A percentile compares a stretch with the other conserved stretches of the same genome.
phyloP scores from a whole-genome alignment of 305 asterid species.

The Ruellia speciosa region DNA sequence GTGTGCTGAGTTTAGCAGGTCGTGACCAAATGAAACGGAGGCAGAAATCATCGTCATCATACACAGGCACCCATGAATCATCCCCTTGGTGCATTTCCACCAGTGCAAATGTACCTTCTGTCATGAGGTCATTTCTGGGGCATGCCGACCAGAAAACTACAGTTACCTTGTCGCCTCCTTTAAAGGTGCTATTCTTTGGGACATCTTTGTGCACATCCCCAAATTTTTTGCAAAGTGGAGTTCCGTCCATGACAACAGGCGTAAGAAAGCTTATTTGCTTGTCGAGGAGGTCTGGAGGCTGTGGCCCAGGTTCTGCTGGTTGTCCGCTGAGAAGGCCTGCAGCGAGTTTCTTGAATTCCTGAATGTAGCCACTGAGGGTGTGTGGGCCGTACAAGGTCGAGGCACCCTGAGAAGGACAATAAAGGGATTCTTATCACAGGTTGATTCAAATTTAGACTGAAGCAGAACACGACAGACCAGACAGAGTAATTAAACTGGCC shows the following conservation, averaged over 20 bases:
- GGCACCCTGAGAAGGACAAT: conserved; percentile 57
- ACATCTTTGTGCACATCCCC: conserved; percentile 70
- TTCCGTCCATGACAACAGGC: conserved; percentile 67
- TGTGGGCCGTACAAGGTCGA: conserved; percentile 90
- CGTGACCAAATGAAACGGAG: conserved; percentile 89
- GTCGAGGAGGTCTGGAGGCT: conserved; percentile 77
- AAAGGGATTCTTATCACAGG: not conserved
- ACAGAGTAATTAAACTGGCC: conserved; percentile 37
- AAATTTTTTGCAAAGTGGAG: conserved; percentile 58
- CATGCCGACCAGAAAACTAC: conserved; percentile 88
- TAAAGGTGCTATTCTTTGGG: conserved; percentile 61
- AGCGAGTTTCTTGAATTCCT: conserved; percentile 77
- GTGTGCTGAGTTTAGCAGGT: conserved; percentile 65
- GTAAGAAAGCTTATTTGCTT: conserved; percentile 73
- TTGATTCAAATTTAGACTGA: not conserved
- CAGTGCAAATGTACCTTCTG: conserved; percentile 92
- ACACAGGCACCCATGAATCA: conserved; percentile 63
- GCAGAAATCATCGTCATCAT: conserved; percentile 85
- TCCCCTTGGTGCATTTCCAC: conserved; percentile 75
- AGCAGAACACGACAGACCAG: not conserved
- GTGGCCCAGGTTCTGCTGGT: conserved; percentile 59
- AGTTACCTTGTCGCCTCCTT: conserved; percentile 53
- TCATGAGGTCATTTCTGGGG: conserved; percentile 93
- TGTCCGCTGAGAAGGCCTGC: conserved; percentile 45
- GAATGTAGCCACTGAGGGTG: conserved; percentile 82